phyloP scores from a whole-genome alignment of 2,329 filamentous ascomycete genomes.

The Ascochyta koolunga region DNA sequence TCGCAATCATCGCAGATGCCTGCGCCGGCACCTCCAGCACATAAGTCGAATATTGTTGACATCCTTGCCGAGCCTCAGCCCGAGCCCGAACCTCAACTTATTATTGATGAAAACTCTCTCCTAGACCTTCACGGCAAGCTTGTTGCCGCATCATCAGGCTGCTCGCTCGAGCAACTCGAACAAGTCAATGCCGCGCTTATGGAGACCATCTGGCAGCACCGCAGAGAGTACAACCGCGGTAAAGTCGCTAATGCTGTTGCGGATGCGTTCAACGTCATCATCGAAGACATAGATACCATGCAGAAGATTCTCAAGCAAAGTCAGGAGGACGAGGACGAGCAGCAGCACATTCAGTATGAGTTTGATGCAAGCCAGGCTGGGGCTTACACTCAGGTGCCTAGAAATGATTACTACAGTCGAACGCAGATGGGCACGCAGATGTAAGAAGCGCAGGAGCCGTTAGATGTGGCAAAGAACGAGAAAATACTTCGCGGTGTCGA shows the following conservation, averaged over 20 bases:
- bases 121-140: conserved; percentile 66
- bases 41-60: conserved; percentile 46
- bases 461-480: neutral
- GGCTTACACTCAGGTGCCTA: conserved; percentile 8
- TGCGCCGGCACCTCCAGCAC: conserved; percentile 44
- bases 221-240: conserved; percentile 83
- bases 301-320: conserved; percentile 52
- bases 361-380: conserved; percentile 11
- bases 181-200: conserved; percentile 90
- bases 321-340: conserved; percentile 40
- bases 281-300: conserved; percentile 69
- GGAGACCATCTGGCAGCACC: conserved; percentile 82
- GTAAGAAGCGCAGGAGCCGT: neutral
- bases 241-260: conserved; percentile 69
- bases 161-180: conserved; percentile 91
- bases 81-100: conserved; percentile 41
- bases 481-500: neutral
- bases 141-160: conserved; percentile 72
- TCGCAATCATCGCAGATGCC: conserved; percentile 34
- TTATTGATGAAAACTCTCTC: conserved; percentile 60
- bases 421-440: neutral
- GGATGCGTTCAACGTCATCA: conserved; percentile 76
- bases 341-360: conserved; percentile 8
- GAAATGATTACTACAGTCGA: conserved; percentile 9
- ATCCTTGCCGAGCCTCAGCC: conserved; percentile 50